Evolutionary conservation across 306 rosid species (phyloP).

Genomic region (Cucumis melo): DNA sequence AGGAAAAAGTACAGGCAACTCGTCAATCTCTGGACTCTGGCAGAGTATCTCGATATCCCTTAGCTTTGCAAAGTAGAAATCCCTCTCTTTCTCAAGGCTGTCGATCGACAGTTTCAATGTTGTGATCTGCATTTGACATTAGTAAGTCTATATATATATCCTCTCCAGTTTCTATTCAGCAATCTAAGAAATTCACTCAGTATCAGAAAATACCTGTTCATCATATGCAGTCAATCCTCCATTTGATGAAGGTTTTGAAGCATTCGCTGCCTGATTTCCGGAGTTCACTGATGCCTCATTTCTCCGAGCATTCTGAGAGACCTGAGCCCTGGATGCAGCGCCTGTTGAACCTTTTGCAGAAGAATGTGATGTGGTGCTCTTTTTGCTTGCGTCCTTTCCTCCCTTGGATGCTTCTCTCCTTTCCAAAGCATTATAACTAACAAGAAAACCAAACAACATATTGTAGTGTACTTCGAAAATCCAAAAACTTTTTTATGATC

Average conservation of each 20-base stretch:
- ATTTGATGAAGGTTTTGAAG: slow-evolving; percentile 27
- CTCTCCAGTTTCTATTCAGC: neutral
- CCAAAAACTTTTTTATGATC: neutral
- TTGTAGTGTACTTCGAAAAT: neutral
- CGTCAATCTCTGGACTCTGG: slow-evolving; percentile 67
- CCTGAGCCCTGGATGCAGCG: slow-evolving; percentile 37
- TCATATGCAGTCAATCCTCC: slow-evolving; percentile 37
- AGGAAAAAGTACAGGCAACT: slow-evolving; percentile 34
- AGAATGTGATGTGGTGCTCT: slow-evolving; percentile 46
- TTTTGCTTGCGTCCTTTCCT: slow-evolving; percentile 67
- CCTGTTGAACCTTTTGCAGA: slow-evolving; percentile 39
- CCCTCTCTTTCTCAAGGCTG: slow-evolving; percentile 94
- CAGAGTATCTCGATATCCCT: slow-evolving; percentile 90
- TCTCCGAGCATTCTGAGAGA: slow-evolving; percentile 58
- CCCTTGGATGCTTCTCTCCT: slow-evolving; percentile 78
- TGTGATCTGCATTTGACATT: slow-evolving; percentile 48
- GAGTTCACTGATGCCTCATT: slow-evolving; percentile 38
- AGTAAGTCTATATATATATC: neutral
- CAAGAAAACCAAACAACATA: neutral
- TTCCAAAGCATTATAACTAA: slow-evolving; percentile 75
- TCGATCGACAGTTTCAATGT: slow-evolving; percentile 78
- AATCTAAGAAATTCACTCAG: neutral
- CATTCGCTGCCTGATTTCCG: slow-evolving; percentile 36
- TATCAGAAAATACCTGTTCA: slow-evolving; percentile 40
- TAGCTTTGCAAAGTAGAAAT: slow-evolving; percentile 77